phyloP scores from a whole-genome alignment of 805 yeast species.

The Myxozyma vanderwaltii region DNA sequence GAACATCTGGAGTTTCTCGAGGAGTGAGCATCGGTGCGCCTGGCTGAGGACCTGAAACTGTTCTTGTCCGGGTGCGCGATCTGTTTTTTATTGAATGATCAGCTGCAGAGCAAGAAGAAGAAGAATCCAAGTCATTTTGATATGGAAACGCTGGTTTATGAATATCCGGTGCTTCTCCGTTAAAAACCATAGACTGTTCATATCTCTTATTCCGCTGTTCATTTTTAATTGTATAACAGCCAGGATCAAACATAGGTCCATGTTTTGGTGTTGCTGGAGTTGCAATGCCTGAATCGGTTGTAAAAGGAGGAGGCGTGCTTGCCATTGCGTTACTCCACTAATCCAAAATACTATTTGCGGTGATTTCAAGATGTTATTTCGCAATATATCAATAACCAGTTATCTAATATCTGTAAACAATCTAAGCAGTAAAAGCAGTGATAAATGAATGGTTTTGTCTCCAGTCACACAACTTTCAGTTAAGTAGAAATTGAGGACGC shows the following conservation, averaged over 20 bases:
- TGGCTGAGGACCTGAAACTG: conserved; percentile 26
- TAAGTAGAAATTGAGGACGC: too few species aligned
- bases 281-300: conserved; percentile 9
- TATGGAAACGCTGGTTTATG: background rate
- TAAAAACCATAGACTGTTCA: background rate
- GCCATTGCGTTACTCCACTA: background rate
- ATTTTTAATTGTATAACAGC: conserved; percentile 3
- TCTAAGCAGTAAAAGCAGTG: too few species aligned
- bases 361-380: too few species aligned
- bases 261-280: conserved; percentile 31
- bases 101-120: background rate
- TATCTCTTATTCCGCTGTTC: background rate
- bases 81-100: background rate
- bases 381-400: too few species aligned
- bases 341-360: too few species aligned
- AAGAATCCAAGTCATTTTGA: too few species aligned
- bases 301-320: conserved; percentile 9
- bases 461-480: too few species aligned
- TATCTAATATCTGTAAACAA: too few species aligned
- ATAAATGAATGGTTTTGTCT: too few species aligned
- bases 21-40: conserved; percentile 31
- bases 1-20: conserved; percentile 25
- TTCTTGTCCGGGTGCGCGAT: conserved; percentile 17
- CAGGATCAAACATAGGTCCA: conserved; percentile 31
- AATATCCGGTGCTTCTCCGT: background rate